Evolutionary conservation across 2,329 filamentous ascomycete genomes (phyloP).

Genomic region (Sporothrix mexicana): DNA sequence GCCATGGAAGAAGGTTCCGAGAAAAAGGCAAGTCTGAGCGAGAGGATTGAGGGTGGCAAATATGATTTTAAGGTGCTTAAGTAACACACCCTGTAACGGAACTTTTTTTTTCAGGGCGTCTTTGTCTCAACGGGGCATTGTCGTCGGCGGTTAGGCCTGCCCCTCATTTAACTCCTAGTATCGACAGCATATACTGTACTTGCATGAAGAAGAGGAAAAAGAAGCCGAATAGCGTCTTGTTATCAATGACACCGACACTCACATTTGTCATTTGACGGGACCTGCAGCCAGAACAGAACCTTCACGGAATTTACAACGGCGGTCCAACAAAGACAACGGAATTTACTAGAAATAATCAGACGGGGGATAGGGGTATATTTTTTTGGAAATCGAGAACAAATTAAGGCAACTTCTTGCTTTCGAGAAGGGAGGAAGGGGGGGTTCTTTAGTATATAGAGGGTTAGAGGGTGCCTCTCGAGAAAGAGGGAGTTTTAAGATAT

Average conservation of each 20-base stretch:
- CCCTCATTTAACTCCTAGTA: neutral
- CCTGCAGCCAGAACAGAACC: neutral
- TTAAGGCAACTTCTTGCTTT: neutral
- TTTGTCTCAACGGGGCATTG: too few species aligned
- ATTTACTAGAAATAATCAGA: constrained; percentile 1
- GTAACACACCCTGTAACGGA: neutral
- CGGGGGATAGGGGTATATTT: too few species aligned
- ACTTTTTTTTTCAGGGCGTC: neutral
- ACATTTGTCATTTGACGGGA: constrained; percentile 14
- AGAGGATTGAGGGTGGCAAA: neutral
- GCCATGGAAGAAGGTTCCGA: neutral
- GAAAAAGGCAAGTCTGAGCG: constrained; percentile 23
- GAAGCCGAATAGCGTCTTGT: too few species aligned
- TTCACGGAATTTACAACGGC: constrained; percentile 20
- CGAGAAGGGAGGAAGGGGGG: neutral
- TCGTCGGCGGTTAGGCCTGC: neutral
- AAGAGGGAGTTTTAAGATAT: neutral
- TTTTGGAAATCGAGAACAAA: neutral
- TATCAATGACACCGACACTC: neutral
- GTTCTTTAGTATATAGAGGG: neutral
- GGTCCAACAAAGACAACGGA: constrained; percentile 2
- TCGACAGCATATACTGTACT: neutral
- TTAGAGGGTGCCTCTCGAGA: neutral
- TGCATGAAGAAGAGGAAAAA: neutral
- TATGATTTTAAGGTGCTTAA: constrained; percentile 4